phyloP scores from a whole-genome alignment of 2,329 filamentous ascomycete genomes.

The Fulvia fulva region DNA sequence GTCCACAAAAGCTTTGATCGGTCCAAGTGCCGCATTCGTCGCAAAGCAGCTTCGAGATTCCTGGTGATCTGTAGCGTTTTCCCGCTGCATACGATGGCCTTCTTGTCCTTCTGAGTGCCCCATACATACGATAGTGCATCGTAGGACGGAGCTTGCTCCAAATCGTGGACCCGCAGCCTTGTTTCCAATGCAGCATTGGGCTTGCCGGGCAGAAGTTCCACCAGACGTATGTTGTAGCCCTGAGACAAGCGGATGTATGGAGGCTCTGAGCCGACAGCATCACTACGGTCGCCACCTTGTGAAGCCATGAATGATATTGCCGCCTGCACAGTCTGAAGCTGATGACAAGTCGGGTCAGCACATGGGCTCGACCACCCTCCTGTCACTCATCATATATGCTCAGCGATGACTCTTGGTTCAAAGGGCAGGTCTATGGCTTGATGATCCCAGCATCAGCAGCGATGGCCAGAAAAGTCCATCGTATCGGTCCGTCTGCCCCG shows the following conservation, averaged over 20 bases:
- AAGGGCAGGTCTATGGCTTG: neutral
- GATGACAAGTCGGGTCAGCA: neutral
- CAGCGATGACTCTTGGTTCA: neutral
- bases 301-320: too few species aligned
- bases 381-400: neutral
- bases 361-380: too few species aligned
- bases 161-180: neutral
- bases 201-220: neutral
- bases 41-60: neutral
- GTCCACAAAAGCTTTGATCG: neutral
- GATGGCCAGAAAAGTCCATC: constrained; percentile 9
- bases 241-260: neutral
- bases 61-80: neutral
- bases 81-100: neutral
- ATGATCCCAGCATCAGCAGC: constrained; percentile 10
- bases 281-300: neutral
- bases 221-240: neutral
- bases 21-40: neutral
- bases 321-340: too few species aligned
- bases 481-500: constrained; percentile 1
- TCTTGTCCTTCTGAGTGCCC: neutral
- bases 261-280: neutral
- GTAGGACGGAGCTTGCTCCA: neutral
- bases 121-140: neutral
- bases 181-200: neutral